Evolutionary conservation across 192 early-diverging fungal species (phyloP).

Genomic region (Paraglomus occultum): DNA sequence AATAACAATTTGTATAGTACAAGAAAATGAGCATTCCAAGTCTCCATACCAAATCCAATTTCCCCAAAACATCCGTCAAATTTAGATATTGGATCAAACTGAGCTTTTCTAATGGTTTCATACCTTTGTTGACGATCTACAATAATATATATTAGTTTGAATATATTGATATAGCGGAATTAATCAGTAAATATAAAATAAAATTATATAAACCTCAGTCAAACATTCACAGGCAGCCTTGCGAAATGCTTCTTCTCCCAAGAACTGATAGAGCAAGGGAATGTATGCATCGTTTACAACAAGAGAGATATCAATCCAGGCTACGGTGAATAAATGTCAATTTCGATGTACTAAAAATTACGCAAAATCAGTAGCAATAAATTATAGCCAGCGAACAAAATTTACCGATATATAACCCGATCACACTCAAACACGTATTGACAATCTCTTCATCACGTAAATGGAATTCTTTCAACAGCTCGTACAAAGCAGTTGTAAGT

Average conservation of each 20-base stretch:
- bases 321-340: constrained; percentile 27
- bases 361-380: background rate
- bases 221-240: constrained; percentile 81
- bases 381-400: background rate
- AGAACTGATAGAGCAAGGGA: constrained; percentile 68
- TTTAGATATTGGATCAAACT: constrained; percentile 76
- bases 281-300: constrained; percentile 84
- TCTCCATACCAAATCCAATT: constrained; percentile 45
- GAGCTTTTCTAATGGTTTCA: constrained; percentile 88
- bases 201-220: constrained; percentile 47
- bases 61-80: constrained; percentile 48
- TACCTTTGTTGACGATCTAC: constrained; percentile 84
- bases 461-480: constrained; percentile 63
- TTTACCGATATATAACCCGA: constrained; percentile 79
- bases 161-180: background rate
- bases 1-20: too few relatives aligned
- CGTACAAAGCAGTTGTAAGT: constrained; percentile 75
- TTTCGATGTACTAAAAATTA: background rate
- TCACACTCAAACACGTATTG: constrained; percentile 61
- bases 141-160: background rate
- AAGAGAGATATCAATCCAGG: constrained; percentile 93
- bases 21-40: too few relatives aligned
- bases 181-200: background rate
- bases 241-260: constrained; percentile 59
- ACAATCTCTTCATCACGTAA: constrained; percentile 62